These are phyloP conservation scores for Kazachstania sp. DNA, from an alignment of 1,139 yeast species.

Conservation along the genomic window DNA sequence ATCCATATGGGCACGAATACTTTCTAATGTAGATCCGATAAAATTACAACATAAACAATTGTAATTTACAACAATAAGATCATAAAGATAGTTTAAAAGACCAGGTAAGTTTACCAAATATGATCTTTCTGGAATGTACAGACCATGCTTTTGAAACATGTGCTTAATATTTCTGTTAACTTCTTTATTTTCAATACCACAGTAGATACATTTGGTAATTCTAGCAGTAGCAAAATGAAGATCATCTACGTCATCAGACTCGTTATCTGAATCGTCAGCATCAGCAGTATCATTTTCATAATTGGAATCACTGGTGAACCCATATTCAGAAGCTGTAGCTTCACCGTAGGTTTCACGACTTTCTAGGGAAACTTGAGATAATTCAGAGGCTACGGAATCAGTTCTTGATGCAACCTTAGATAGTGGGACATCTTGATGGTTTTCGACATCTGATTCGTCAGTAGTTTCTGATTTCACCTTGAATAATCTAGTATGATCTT, in stretches of 20 bases:
- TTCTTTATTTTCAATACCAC: constrained; percentile 34
- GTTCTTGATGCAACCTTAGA: constrained; percentile 39
- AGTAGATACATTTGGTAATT: constrained; percentile 37
- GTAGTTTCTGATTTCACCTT: neutral
- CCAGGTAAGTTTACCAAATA: constrained; percentile 67
- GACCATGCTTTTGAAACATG: constrained; percentile 71
- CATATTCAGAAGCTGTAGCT: constrained; percentile 46
- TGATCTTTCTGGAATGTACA: constrained; percentile 74
- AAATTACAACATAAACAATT: constrained; percentile 77
- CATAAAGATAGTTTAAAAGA: constrained; percentile 63
- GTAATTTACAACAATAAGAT: constrained; percentile 77
- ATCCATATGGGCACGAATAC: constrained; percentile 84
- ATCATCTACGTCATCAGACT: constrained; percentile 23
- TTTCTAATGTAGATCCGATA: constrained; percentile 75
- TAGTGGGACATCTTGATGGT: constrained; percentile 3
- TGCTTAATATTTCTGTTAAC: constrained; percentile 64
- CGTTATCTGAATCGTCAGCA: constrained; percentile 26
- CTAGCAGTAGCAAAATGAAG: constrained; percentile 17
- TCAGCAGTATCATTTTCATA: constrained; percentile 32
- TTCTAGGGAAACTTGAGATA: constrained; percentile 50
- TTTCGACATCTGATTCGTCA: neutral
- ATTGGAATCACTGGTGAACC: constrained; percentile 37
- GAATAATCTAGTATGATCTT: neutral
- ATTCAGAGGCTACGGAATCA: constrained; percentile 45
- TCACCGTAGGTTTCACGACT: constrained; percentile 37